Evolutionary conservation across 257 asterid species (phyloP), one percentile per base, ranked within the genome.

Genomic region (Nicotiana undulata): DNA sequence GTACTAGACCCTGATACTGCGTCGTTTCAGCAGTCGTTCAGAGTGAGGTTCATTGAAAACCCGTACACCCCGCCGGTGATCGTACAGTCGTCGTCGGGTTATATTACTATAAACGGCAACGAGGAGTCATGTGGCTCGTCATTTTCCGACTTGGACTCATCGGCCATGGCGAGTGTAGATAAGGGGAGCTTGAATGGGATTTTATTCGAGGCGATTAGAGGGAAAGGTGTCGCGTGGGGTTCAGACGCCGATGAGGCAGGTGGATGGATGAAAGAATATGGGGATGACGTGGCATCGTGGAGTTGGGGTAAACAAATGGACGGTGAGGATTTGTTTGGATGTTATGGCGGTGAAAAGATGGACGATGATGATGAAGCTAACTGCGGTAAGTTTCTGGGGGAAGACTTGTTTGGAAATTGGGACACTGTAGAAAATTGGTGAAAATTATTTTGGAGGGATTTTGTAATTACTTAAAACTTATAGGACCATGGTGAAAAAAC

Each of bases 101-200:
- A 86, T 89, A 87, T 92, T 79, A 92, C 97, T 11, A 92, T 92
- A 65, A 86, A 92, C 82, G 91, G 92, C 1, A 92, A 92, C 84
- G 97, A 92, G 86, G 94, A 88, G 88, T 85, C 90, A 1, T 92
- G 97, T 81, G 97, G 97, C 29, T 90, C 97, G n/a, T 90, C 97
- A n/a, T 92, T 89, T 82, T 89, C 93, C 32, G 90, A 88, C 81
- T 68, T 85, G 79, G 91, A 90, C 16, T 87, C 94, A 12, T 88
- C 97, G 74, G 87, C 90, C 32, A 92, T 92, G 97, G 97, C 90
- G 51, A 90, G 97, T 85, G 34, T 89, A 44, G 92, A 92, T 84
- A 85, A 77, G 87, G 87, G 94, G 12, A 82, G 88, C 70, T 70
- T 81, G 20, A 76, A 76, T 79, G 59, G 80, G 44, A 74, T 65